These are phyloP conservation scores for Lachancea sp. DNA, from an alignment of 805 yeast genomes.

Conservation along the genomic window DNA sequence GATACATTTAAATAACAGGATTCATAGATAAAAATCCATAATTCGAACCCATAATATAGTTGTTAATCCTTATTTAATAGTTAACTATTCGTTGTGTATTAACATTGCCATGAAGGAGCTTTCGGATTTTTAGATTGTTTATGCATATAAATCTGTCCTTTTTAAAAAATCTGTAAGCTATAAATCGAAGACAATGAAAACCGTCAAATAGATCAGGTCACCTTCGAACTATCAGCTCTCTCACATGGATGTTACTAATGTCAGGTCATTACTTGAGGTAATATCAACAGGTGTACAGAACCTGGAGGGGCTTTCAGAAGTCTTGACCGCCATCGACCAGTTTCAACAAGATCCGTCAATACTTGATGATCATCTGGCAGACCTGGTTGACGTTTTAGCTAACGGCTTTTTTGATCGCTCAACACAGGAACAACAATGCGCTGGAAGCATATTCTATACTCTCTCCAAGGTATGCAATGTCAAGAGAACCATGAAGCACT, in stretches of 20 bases:
- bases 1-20: no score
- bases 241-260: conserved; percentile 4
- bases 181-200: no score
- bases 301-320: conserved; percentile 5
- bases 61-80: no score
- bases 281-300: conserved; percentile 12
- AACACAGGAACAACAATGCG: conserved; percentile 3
- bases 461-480: conserved; percentile 61
- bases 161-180: no score
- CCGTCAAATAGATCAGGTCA: not conserved
- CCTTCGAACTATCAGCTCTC: not conserved
- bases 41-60: no score
- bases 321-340: conserved; percentile 17
- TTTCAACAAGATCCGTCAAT: conserved; percentile 27
- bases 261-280: conserved; percentile 7
- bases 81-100: no score
- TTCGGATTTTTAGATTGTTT: no score
- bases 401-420: conserved; percentile 5
- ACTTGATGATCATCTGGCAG: conserved; percentile 11
- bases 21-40: no score
- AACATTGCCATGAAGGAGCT: no score
- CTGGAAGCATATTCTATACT: conserved; percentile 43
- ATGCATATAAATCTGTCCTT: no score
- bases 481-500: conserved; percentile 51
- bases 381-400: conserved; percentile 5